Percentiles rank a stretch among this genome's conserved stretches.
Evolutionary conservation across 169 alveolate species (phyloP).

Genomic region (Plasmodium relictum): DNA sequence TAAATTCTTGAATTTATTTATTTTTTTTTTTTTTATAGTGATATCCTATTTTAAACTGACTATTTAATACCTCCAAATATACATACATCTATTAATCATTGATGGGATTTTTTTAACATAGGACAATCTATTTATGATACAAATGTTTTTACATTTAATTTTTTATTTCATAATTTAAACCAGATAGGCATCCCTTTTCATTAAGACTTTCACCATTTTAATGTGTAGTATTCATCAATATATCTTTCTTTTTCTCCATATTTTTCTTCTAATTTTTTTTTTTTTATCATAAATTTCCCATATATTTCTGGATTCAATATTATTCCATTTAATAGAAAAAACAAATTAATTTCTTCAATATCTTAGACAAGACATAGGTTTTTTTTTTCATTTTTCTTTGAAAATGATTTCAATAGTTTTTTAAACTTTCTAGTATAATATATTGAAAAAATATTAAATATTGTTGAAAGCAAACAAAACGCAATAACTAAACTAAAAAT

Average conservation of each 20-base stretch:
- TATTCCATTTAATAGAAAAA: neutral
- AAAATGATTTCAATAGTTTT: constrained; percentile 8
- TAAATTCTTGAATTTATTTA: no score
- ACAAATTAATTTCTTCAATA: no score
- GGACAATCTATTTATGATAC: no score
- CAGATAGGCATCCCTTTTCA: no score
- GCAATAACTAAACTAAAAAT: constrained; percentile 12
- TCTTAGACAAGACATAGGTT: neutral
- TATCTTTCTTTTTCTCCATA: neutral
- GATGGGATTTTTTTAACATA: no score
- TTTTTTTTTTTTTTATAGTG: no score
- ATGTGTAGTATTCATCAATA: neutral
- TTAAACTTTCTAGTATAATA: constrained; percentile 32
- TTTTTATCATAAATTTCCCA: neutral
- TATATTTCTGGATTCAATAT: neutral
- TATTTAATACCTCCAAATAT: no score
- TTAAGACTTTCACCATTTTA: no score
- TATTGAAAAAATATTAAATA: constrained; percentile 30
- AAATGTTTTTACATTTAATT: no score
- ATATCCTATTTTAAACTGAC: no score
- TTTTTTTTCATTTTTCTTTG: constrained; percentile 7
- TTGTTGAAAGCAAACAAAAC: constrained; percentile 29
- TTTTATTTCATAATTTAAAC: no score
- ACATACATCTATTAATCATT: no score
- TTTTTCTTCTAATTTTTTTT: neutral